Conservation (phyloP, 176 grass and related monocot genomes). For the Canna indica region DNA sequence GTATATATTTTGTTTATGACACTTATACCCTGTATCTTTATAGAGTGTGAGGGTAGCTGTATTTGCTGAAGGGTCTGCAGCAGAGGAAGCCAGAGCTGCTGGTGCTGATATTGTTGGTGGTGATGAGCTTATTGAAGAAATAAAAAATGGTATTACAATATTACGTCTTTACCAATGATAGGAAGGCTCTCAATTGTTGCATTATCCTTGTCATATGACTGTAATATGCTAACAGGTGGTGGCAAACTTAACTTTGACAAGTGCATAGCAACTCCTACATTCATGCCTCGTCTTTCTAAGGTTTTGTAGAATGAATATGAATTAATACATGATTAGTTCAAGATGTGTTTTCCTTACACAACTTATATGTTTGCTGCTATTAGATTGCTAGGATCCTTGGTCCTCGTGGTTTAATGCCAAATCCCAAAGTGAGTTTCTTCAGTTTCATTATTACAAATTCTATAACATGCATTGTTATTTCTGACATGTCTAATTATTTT, state of each 20-base stretch:
- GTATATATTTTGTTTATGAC: constrained; percentile 9
- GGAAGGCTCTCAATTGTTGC: background rate
- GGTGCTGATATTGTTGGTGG: constrained; percentile 88
- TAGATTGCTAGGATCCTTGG: constrained; percentile 93
- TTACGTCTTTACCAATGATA: background rate
- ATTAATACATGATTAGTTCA: background rate
- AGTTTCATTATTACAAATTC: constrained; percentile 12
- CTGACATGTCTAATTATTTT: constrained; percentile 15
- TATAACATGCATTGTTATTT: constrained; percentile 6
- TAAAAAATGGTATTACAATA: constrained; percentile 54
- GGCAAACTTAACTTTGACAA: constrained; percentile 94
- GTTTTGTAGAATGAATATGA: constrained; percentile 25
- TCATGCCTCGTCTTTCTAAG: constrained; percentile 97
- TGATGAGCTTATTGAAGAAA: constrained; percentile 81
- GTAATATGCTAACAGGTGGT: no score
- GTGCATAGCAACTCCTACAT: constrained; percentile 95
- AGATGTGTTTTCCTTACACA: constrained; percentile 4
- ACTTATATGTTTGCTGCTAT: constrained; percentile 18
- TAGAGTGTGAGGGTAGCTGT: constrained; percentile 96
- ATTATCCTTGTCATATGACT: no score
- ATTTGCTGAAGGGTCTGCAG: constrained; percentile 86
- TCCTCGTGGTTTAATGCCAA: constrained; percentile 96
- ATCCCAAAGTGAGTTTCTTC: constrained; percentile 75
- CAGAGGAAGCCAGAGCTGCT: constrained; percentile 72
- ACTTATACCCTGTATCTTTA: constrained; percentile 12